Percentiles rank a stretch among this genome's conserved stretches.
Conservation (phyloP, 495 filamentous ascomycete genomes). For the Penicillium pulvis region DNA sequence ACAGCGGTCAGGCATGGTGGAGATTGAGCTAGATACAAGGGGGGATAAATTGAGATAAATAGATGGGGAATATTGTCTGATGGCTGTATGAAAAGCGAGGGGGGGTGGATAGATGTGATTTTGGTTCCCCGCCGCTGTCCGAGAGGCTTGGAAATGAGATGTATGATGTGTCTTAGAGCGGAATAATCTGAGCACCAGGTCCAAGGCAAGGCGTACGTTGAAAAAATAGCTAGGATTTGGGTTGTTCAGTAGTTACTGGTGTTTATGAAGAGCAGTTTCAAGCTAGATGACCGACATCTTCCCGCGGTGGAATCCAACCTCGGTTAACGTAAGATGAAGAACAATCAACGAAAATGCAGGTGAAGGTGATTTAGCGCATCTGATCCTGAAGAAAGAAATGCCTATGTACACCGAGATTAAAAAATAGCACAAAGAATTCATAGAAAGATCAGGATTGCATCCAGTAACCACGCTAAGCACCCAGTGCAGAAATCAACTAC, state of each 20-base stretch:
- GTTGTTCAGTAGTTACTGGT: not conserved
- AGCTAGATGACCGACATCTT: not conserved
- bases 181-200: not conserved
- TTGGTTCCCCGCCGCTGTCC: not conserved
- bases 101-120: not conserved
- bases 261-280: not conserved
- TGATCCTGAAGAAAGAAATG: not conserved
- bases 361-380: not conserved
- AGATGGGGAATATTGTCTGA: not conserved
- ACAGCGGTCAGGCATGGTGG: slow-evolving; percentile 21
- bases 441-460: slow-evolving; percentile 19
- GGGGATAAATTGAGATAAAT: not conserved
- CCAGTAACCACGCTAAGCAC: slow-evolving; percentile 21
- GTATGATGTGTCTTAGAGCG: not conserved
- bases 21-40: not conserved
- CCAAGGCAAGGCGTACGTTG: not conserved
- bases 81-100: not conserved
- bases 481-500: slow-evolving; percentile 24
- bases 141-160: not conserved
- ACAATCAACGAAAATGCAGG: not conserved
- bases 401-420: not conserved
- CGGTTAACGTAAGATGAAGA: not conserved
- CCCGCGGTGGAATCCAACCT: not conserved
- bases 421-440: not conserved
- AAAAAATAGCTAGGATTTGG: not conserved